Percentiles rank a stretch among this genome's conserved stretches.
Conservation (phyloP, 305 asterid genomes). For the Fraxinus latifolia region DNA sequence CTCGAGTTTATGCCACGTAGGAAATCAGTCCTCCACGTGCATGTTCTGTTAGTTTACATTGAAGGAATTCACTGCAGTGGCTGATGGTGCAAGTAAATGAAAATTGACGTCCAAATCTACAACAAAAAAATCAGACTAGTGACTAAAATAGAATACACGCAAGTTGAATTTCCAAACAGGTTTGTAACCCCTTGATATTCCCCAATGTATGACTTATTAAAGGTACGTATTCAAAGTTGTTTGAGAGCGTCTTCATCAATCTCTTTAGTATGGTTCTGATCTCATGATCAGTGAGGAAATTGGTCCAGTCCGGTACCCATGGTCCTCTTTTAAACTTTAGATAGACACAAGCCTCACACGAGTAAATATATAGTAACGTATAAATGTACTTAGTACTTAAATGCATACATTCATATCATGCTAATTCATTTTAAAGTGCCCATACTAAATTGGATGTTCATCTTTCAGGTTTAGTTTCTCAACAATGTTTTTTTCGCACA, state of each 20-base stretch:
- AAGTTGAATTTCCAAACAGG: background rate
- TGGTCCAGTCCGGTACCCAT: background rate
- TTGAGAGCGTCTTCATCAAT: background rate
- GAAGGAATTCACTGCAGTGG: background rate
- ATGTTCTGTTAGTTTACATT: background rate
- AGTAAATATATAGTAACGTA: background rate
- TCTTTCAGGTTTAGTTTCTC: constrained; percentile 86
- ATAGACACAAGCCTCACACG: background rate
- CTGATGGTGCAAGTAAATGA: background rate
- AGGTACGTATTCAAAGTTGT: background rate
- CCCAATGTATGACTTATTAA: background rate
- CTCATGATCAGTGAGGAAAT: background rate
- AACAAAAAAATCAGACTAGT: background rate
- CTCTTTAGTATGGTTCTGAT: background rate
- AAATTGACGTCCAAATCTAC: background rate
- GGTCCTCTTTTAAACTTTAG: background rate
- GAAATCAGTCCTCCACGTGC: background rate
- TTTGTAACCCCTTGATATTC: background rate
- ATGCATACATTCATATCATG: background rate
- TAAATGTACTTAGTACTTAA: background rate
- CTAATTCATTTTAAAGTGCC: background rate
- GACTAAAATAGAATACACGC: background rate
- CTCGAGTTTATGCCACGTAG: background rate
- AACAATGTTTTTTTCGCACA: constrained; percentile 79
- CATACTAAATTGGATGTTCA: background rate